A percentile compares a stretch with the other conserved stretches of the same genome.
phyloP scores from a whole-genome alignment of 257 asterid genomes.

The Echites panduratus region DNA sequence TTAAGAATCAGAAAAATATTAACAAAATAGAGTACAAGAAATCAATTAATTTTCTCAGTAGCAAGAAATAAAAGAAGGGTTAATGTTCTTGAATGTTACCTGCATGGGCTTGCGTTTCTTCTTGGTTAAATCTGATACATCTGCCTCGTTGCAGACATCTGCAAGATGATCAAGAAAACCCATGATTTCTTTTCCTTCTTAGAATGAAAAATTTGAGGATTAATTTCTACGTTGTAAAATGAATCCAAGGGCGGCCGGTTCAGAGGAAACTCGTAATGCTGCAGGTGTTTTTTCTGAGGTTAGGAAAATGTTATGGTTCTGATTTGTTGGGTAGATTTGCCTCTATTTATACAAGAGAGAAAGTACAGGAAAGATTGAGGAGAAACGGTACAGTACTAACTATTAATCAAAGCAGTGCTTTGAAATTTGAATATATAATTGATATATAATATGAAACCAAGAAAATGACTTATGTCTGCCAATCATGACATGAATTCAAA shows the following conservation, averaged over 20 bases:
- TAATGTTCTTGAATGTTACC: background rate
- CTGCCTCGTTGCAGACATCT: slow-evolving; percentile 5
- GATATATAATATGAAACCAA: slow-evolving; percentile 4
- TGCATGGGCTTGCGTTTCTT: slow-evolving; percentile 14
- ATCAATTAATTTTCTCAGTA: background rate
- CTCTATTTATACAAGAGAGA: background rate
- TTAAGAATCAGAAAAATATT: background rate
- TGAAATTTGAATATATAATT: background rate
- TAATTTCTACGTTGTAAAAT: background rate
- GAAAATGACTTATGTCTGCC: background rate
- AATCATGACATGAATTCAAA: background rate
- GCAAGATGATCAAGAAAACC: slow-evolving; percentile 13
- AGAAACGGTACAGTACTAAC: background rate
- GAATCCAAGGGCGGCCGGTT: background rate
- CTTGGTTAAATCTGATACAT: slow-evolving; percentile 1
- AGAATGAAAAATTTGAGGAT: background rate
- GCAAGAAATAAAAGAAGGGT: background rate
- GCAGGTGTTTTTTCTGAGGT: background rate
- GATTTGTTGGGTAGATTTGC: background rate
- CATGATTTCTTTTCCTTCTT: background rate
- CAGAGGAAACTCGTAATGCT: background rate
- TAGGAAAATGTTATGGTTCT: background rate
- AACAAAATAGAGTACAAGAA: background rate
- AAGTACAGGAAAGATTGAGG: background rate
- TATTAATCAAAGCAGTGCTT: background rate